A percentile compares a stretch with the other conserved stretches of the same genome.
Conservation (phyloP, 2,329 filamentous ascomycete species). For the Fusarium incarnatum region DNA sequence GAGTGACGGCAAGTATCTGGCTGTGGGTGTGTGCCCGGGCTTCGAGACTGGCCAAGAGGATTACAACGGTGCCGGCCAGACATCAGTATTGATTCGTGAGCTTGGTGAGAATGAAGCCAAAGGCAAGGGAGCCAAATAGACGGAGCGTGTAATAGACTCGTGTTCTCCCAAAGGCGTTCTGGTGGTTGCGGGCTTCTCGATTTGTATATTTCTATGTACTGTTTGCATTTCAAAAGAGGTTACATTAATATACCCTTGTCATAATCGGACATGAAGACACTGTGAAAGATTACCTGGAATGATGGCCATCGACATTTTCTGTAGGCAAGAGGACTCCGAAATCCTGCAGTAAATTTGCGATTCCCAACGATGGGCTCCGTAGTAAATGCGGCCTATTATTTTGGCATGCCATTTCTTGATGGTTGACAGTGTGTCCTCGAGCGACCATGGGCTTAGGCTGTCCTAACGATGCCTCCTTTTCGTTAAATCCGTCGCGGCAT, state of each 20-base stretch:
- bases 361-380: slow-evolving; percentile 25
- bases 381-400: background rate
- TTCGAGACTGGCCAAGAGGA: slow-evolving; percentile 91
- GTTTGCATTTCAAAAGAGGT: slow-evolving; percentile 37
- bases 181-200: slow-evolving; percentile 43
- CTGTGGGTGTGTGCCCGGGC: slow-evolving; percentile 84
- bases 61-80: slow-evolving; percentile 75
- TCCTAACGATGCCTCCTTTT: slow-evolving; percentile 32
- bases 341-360: background rate
- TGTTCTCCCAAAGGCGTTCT: slow-evolving; percentile 49
- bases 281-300: background rate
- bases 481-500: slow-evolving; percentile 50
- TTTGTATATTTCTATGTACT: slow-evolving; percentile 43
- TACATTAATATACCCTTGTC: slow-evolving; percentile 51
- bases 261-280: slow-evolving; percentile 27
- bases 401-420: background rate
- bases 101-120: slow-evolving; percentile 89
- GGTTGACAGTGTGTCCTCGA: background rate
- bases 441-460: slow-evolving; percentile 28
- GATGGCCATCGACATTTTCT: background rate
- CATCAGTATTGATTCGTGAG: slow-evolving; percentile 85
- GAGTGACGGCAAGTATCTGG: slow-evolving; percentile 79
- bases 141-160: slow-evolving; percentile 13
- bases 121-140: slow-evolving; percentile 79
- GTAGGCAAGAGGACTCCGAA: background rate